A percentile compares a stretch with the other conserved stretches of the same genome.
These are phyloP conservation scores for Starmera amethionina DNA, from an alignment of 805 yeast genomes.

Conservation along the genomic window DNA sequence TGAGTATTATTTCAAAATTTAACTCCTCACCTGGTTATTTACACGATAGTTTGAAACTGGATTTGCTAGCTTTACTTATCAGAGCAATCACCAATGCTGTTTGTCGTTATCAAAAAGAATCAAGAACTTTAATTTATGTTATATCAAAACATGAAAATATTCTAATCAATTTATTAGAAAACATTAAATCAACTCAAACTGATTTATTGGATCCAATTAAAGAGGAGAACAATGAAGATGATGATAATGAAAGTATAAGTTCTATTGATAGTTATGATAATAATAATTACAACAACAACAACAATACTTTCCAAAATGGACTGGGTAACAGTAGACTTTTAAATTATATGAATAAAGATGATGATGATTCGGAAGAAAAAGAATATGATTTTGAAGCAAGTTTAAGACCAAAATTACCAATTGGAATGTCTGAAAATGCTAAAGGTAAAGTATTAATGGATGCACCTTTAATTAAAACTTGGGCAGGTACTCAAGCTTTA, in stretches of 20 bases:
- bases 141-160: constrained; percentile 28
- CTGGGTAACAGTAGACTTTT: constrained; percentile 1
- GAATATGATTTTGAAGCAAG: constrained; percentile 24
- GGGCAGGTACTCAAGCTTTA: constrained; percentile 45
- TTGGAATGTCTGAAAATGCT: constrained; percentile 53
- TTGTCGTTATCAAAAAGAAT: constrained; percentile 39
- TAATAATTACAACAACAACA: constrained; percentile 2
- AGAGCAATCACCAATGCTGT: constrained; percentile 45
- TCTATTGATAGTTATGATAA: constrained; percentile 1
- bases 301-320: constrained; percentile 1
- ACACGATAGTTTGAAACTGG: constrained; percentile 33
- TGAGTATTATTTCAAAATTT: constrained; percentile 28
- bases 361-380: constrained; percentile 1
- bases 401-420: constrained; percentile 40
- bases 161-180: constrained; percentile 8
- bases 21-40: constrained; percentile 16
- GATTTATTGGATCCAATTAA: constrained; percentile 1
- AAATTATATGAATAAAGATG: constrained; percentile 1
- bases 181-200: constrained; percentile 4
- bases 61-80: constrained; percentile 47
- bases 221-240: constrained; percentile 3
- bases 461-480: constrained; percentile 37
- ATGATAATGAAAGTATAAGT: constrained; percentile 6
- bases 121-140: constrained; percentile 44
- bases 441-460: constrained; percentile 42